A percentile compares a stretch with the other conserved stretches of the same genome.
These are phyloP conservation scores for Coniochaeta sp. DNA, from an alignment of 2,329 filamentous ascomycete species.

Conservation along the genomic window DNA sequence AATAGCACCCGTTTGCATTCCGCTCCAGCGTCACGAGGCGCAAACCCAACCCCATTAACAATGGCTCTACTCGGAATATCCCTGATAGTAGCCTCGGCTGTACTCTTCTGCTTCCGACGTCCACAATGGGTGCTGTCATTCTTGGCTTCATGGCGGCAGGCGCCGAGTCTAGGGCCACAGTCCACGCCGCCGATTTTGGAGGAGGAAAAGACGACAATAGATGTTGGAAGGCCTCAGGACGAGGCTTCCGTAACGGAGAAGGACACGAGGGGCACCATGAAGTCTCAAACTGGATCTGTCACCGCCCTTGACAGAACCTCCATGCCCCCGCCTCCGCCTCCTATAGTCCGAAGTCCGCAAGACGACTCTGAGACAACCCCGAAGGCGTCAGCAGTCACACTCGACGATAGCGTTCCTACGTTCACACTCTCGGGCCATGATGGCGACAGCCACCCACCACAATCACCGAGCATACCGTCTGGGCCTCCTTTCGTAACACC, in stretches of 20 bases:
- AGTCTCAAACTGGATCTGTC: not conserved
- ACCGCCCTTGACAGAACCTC: constrained; percentile 5
- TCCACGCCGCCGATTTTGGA: not conserved
- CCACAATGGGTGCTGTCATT: constrained; percentile 40
- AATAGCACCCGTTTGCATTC: constrained; percentile 10
- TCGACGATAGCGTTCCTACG: constrained; percentile 29
- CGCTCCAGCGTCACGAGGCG: constrained; percentile 5
- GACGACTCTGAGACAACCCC: constrained; percentile 39
- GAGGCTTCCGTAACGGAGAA: not conserved
- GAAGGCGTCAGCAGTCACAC: constrained; percentile 30
- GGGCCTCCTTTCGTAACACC: not conserved
- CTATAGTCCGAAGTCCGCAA: constrained; percentile 5
- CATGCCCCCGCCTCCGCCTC: constrained; percentile 12
- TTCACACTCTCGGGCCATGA: constrained; percentile 33
- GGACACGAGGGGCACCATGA: not conserved
- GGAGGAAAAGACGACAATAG: not conserved
- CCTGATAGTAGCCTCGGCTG: constrained; percentile 53
- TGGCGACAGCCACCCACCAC: constrained; percentile 12
- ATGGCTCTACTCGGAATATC: constrained; percentile 55
- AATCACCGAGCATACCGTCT: not conserved
- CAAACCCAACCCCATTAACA: not conserved
- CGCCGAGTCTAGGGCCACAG: constrained; percentile 3
- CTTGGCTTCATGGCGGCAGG: constrained; percentile 16
- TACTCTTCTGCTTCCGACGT: constrained; percentile 47
- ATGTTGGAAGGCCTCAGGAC: not conserved